A percentile compares a stretch with the other conserved stretches of the same genome.
Evolutionary conservation across 495 filamentous ascomycete genomes (phyloP).

Genomic region (Jackrogersella multiformis): DNA sequence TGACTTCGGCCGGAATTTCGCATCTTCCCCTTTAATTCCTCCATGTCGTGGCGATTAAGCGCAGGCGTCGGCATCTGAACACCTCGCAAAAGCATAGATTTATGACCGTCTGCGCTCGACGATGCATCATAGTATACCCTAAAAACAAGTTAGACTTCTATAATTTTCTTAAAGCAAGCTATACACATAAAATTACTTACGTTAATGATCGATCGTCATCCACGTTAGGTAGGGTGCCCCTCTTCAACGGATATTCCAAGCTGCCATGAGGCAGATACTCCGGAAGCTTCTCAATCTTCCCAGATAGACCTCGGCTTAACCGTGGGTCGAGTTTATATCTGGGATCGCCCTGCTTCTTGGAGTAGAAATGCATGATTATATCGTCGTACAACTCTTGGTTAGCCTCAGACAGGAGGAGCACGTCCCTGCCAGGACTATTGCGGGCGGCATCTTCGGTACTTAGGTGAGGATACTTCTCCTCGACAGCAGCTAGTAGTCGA

Average conservation of each 20-base stretch:
- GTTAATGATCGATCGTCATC: conserved; percentile 85
- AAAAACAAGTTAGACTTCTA: conserved; percentile 6
- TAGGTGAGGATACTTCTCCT: conserved; percentile 80
- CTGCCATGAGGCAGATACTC: conserved; percentile 78
- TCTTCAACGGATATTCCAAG: conserved; percentile 66
- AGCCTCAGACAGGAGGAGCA: conserved; percentile 81
- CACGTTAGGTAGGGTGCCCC: conserved; percentile 74
- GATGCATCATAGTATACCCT: conserved; percentile 90
- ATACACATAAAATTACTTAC: conserved; percentile 57
- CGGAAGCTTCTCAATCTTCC: conserved; percentile 83
- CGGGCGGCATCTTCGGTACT: conserved; percentile 78
- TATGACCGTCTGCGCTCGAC: conserved; percentile 73
- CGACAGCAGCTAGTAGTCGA: conserved; percentile 83
- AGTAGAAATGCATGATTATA: conserved; percentile 83
- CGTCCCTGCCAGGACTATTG: conserved; percentile 83
- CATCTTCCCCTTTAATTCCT: conserved; percentile 68
- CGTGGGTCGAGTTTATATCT: conserved; percentile 75
- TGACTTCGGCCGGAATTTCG: conserved; percentile 65
- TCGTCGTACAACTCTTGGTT: conserved; percentile 82
- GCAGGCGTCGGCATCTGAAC: conserved; percentile 74
- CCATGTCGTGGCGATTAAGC: conserved; percentile 77
- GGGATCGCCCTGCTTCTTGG: conserved; percentile 76
- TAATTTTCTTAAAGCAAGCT: not conserved
- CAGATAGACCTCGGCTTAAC: conserved; percentile 78
- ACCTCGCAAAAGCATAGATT: conserved; percentile 92